These are phyloP conservation scores for Agaricus sinodeliciosus DNA, from an alignment of 768 basidiomycete species.

Conservation along the genomic window DNA sequence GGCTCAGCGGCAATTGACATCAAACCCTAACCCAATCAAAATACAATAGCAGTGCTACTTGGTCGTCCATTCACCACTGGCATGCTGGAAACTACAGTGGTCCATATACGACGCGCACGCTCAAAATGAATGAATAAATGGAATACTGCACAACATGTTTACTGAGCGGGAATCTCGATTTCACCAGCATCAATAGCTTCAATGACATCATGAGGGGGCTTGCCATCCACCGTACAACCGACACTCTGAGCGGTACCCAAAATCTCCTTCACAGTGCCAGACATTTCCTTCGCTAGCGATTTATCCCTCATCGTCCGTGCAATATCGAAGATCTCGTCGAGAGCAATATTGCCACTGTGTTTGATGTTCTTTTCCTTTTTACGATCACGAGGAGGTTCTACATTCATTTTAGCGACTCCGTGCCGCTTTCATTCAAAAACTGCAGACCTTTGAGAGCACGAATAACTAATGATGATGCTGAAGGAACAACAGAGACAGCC, in stretches of 20 bases:
- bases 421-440: not conserved
- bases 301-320: slow-evolving; percentile 95
- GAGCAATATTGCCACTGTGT: slow-evolving; percentile 88
- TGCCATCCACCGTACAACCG: slow-evolving; percentile 94
- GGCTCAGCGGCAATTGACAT: too few relatives aligned
- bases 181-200: slow-evolving; percentile 82
- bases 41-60: too few relatives aligned
- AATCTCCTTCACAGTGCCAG: slow-evolving; percentile 94
- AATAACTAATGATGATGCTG: slow-evolving; percentile 96
- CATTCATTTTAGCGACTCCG: not conserved
- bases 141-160: slow-evolving; percentile 26
- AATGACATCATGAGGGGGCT: slow-evolving; percentile 89
- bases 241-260: slow-evolving; percentile 95
- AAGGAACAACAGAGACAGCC: slow-evolving; percentile 91
- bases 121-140: slow-evolving; percentile 17
- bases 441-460: slow-evolving; percentile 89
- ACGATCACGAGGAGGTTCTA: slow-evolving; percentile 97
- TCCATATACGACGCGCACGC: not conserved
- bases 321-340: slow-evolving; percentile 93
- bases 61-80: not conserved
- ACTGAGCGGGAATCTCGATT: slow-evolving; percentile 83
- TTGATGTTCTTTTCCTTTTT: slow-evolving; percentile 99
- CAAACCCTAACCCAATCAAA: not conserved
- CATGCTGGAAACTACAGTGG: too few relatives aligned
- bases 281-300: slow-evolving; percentile 87